phyloP scores from a whole-genome alignment of 768 basidiomycete genomes.

The Atractiella rhizophila region DNA sequence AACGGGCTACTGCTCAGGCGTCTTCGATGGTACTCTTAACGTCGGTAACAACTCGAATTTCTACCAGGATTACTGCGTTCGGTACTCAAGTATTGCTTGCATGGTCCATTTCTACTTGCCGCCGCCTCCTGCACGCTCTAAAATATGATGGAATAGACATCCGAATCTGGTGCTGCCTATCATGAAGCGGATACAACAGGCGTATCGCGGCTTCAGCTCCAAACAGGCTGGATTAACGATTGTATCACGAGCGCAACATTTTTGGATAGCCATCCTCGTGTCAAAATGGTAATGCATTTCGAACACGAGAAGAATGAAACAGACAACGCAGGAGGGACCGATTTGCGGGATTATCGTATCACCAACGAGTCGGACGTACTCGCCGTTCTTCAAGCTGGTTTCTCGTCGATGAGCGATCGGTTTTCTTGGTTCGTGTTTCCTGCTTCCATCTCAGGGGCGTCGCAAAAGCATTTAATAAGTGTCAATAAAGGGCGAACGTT shows the following conservation, averaged over 20 bases:
- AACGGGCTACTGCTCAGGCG: conserved; percentile 9
- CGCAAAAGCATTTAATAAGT: too few relatives aligned
- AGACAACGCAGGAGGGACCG: conserved; percentile 7
- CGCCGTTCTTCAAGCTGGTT: conserved; percentile 8
- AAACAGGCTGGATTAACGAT: conserved; percentile 12
- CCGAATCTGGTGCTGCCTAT: conserved; percentile 17
- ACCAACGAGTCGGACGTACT: conserved; percentile 14
- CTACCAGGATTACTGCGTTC: conserved; percentile 13
- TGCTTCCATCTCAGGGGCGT: too few relatives aligned
- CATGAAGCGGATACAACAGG: conserved; percentile 11
- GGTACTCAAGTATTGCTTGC: conserved; percentile 14
- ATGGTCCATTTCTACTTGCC: conserved; percentile 8
- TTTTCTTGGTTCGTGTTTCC: conserved; percentile 10
- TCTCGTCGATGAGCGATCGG: conserved; percentile 8
- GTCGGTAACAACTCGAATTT: conserved; percentile 10
- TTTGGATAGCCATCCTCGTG: conserved; percentile 13
- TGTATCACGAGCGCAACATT: conserved; percentile 14
- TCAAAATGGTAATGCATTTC: conserved; percentile 19
- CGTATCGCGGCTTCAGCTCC: conserved; percentile 4
- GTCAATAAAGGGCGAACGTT: too few relatives aligned
- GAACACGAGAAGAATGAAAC: conserved; percentile 18
- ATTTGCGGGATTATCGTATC: conserved; percentile 16
- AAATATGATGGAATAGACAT: conserved; percentile 10
- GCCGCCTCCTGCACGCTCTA: neutral
- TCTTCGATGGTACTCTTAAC: conserved; percentile 7